Conservation (phyloP, 2,329 filamentous ascomycete genomes). For the Ampelomyces quisqualis region DNA sequence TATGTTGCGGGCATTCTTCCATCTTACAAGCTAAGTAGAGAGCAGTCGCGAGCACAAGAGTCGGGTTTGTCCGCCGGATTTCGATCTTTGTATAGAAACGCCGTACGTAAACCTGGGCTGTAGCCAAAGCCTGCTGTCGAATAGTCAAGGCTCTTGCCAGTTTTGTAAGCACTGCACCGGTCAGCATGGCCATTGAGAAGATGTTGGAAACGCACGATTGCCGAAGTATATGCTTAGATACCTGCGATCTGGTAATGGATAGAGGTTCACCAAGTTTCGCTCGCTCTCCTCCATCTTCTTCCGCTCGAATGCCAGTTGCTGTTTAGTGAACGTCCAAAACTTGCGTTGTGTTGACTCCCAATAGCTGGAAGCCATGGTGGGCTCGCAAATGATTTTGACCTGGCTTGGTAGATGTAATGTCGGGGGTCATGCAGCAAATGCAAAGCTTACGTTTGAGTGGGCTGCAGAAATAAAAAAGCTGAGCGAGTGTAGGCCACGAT, state of each 20-base stretch:
- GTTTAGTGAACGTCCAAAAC: constrained; percentile 86
- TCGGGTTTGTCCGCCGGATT: constrained; percentile 89
- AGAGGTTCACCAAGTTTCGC: constrained; percentile 71
- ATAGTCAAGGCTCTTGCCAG: constrained; percentile 81
- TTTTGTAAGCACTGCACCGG: constrained; percentile 64
- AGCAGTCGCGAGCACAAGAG: constrained; percentile 87
- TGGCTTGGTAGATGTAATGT: too few species aligned
- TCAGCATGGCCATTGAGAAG: neutral
- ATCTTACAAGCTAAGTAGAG: constrained; percentile 97
- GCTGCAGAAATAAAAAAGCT: too few species aligned
- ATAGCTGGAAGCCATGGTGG: constrained; percentile 85
- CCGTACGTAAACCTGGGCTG: constrained; percentile 91
- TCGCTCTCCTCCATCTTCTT: constrained; percentile 77
- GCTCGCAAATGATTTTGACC: too few species aligned
- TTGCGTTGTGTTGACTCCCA: constrained; percentile 92
- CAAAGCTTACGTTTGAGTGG: too few species aligned
- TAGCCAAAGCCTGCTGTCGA: constrained; percentile 89
- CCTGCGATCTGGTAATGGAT: constrained; percentile 76
- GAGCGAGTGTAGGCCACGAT: too few species aligned
- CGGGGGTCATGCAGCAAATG: too few species aligned
- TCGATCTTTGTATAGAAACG: constrained; percentile 91
- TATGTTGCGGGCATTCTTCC: constrained; percentile 96
- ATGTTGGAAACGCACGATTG: constrained; percentile 63
- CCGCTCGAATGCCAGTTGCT: constrained; percentile 73
- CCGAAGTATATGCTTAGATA: constrained; percentile 91